Conservation (phyloP, 2,329 filamentous ascomycete genomes). For the Chaetomiaceae sp. region DNA sequence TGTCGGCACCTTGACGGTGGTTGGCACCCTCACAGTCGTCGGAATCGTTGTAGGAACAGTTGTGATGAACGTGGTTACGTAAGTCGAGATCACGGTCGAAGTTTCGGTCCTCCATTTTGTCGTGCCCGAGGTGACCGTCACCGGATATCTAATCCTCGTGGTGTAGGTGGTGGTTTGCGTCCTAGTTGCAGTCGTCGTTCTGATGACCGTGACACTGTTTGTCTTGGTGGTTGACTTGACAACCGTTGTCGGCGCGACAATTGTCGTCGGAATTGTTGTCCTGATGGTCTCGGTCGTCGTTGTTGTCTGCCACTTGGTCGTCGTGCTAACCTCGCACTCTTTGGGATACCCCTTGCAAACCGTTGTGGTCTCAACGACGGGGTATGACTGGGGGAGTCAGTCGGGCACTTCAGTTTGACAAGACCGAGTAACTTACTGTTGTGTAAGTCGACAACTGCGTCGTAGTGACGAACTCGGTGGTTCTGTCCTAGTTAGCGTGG, state of each 20-base stretch:
- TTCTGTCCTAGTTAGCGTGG: constrained; percentile 5
- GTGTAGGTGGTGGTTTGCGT: constrained; percentile 11
- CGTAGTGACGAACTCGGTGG: constrained; percentile 18
- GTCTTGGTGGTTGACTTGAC: constrained; percentile 2
- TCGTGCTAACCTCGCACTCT: constrained; percentile 22
- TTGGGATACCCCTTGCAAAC: constrained; percentile 18
- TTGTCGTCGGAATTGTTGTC: constrained; percentile 7
- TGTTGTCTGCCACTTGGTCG: constrained; percentile 20
- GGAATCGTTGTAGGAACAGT: constrained; percentile 9
- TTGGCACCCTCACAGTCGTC: constrained; percentile 14
- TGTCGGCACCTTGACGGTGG: not conserved
- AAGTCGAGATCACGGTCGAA: constrained; percentile 1
- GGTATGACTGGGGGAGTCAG: constrained; percentile 21
- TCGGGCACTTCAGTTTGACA: not conserved
- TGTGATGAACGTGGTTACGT: constrained; percentile 10
- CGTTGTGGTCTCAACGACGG: constrained; percentile 20
- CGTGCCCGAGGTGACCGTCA: constrained; percentile 4
- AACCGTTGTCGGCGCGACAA: not conserved
- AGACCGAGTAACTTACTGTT: constrained; percentile 14
- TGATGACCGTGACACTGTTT: not conserved
- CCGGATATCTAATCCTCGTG: constrained; percentile 8
- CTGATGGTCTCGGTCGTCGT: constrained; percentile 9
- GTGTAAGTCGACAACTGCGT: constrained; percentile 17
- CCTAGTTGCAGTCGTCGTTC: constrained; percentile 1
- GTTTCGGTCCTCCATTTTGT: constrained; percentile 8